Percentiles rank a stretch among this genome's conserved stretches.
These are phyloP conservation scores for Saccharomycopsis sp. DNA, from an alignment of 805 yeast species.

Conservation along the genomic window DNA sequence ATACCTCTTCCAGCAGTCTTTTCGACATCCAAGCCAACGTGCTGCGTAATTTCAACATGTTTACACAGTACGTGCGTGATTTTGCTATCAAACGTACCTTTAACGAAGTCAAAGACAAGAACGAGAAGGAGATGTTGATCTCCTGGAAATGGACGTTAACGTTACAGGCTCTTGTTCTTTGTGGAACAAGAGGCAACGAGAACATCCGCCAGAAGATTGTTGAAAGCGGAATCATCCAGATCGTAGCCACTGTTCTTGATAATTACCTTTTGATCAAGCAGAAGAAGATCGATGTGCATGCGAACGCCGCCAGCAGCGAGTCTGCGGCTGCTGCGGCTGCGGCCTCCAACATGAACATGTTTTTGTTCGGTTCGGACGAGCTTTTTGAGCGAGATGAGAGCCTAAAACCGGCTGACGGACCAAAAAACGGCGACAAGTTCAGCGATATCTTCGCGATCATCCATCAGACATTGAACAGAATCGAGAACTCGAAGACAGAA, in stretches of 20 bases:
- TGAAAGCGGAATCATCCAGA: constrained; percentile 85
- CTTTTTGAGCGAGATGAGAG: background rate
- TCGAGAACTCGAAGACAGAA: background rate
- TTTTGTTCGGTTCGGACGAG: too few species aligned
- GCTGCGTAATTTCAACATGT: constrained; percentile 1
- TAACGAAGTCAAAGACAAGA: constrained; percentile 24
- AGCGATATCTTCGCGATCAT: background rate
- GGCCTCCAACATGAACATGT: too few species aligned
- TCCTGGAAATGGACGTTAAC: constrained; percentile 98
- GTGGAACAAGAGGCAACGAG: constrained; percentile 93
- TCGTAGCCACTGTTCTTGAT: constrained; percentile 86
- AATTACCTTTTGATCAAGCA: constrained; percentile 50
- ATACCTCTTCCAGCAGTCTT: background rate
- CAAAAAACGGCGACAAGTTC: background rate
- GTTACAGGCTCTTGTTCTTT: constrained; percentile 82
- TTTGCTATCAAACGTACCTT: constrained; percentile 8
- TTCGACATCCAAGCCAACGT: background rate
- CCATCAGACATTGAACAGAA: background rate
- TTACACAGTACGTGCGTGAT: constrained; percentile 7
- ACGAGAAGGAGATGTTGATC: constrained; percentile 40
- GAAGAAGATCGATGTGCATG: constrained; percentile 1
- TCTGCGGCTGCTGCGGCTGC: constrained; percentile 4
- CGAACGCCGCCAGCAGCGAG: background rate
- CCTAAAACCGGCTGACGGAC: background rate
- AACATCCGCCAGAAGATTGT: constrained; percentile 78